Percentiles rank a stretch among this genome's conserved stretches.
phyloP scores from a whole-genome alignment of 1,284 basidiomycete genomes.

The Cryptococcus wingfieldii region DNA sequence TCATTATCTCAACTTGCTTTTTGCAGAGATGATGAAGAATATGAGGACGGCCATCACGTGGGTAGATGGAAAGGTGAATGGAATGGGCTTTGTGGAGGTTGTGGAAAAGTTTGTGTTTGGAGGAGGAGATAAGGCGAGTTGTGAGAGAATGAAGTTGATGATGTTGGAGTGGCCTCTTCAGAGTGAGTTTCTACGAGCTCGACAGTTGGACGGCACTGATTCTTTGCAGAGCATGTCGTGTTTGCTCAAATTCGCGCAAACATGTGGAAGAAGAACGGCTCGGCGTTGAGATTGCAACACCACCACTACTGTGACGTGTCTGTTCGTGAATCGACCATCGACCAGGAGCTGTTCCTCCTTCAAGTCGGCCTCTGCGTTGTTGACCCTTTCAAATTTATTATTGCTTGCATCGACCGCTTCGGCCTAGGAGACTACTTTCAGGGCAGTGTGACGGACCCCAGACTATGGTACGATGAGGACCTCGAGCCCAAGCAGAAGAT shows the following conservation, averaged over 20 bases:
- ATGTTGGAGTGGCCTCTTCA: constrained; percentile 80
- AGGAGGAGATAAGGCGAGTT: constrained; percentile 7
- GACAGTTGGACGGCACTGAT: not conserved
- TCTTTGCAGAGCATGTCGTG: constrained; percentile 42
- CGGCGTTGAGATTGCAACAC: constrained; percentile 90
- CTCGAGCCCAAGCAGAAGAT: constrained; percentile 52
- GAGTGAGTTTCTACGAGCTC: constrained; percentile 56
- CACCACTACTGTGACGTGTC: constrained; percentile 95
- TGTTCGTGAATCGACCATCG: constrained; percentile 92
- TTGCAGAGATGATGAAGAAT: constrained; percentile 79
- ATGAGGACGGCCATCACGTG: constrained; percentile 14
- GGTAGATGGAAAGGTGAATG: constrained; percentile 6
- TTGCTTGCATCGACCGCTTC: constrained; percentile 86
- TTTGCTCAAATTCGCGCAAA: constrained; percentile 93
- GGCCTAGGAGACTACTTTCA: constrained; percentile 74
- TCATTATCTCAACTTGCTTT: constrained; percentile 86
- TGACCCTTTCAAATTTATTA: constrained; percentile 74
- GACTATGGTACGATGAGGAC: constrained; percentile 25
- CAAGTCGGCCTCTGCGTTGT: constrained; percentile 77
- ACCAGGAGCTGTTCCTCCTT: constrained; percentile 91
- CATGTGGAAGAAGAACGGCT: constrained; percentile 96
- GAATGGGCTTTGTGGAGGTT: constrained; percentile 13
- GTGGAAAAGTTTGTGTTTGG: constrained; percentile 20
- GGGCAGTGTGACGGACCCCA: constrained; percentile 46
- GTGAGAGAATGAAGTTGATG: constrained; percentile 44